Percentiles rank a stretch among this genome's conserved stretches.
Conservation (phyloP, 495 filamentous ascomycete genomes). For the Symbiotaphrina buchneri region DNA sequence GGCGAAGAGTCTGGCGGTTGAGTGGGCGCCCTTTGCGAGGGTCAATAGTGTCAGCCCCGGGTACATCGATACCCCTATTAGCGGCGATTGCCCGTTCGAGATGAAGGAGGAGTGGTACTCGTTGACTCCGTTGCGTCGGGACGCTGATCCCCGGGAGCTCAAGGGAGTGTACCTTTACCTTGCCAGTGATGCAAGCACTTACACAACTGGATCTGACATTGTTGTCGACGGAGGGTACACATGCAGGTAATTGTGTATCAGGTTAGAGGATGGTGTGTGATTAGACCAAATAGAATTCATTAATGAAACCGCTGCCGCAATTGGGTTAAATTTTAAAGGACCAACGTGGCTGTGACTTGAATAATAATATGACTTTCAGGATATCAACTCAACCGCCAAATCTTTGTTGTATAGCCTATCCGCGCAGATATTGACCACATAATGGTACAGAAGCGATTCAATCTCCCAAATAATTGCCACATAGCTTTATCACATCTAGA, state of each 20-base stretch:
- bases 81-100: slow-evolving; percentile 10
- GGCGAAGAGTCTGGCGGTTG: slow-evolving; percentile 11
- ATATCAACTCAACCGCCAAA: too few species aligned
- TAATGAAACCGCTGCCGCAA: too few species aligned
- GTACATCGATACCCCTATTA: slow-evolving; percentile 14
- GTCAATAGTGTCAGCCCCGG: slow-evolving; percentile 10
- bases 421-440: too few species aligned
- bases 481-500: too few species aligned
- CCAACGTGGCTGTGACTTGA: too few species aligned
- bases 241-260: slow-evolving; percentile 5
- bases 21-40: slow-evolving; percentile 15
- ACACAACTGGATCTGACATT: slow-evolving; percentile 63
- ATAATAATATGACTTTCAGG: too few species aligned
- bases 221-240: slow-evolving; percentile 40
- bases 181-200: slow-evolving; percentile 30
- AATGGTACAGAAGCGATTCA: too few species aligned
- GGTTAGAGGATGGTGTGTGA: too few species aligned
- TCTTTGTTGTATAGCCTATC: too few species aligned
- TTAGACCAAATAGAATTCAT: too few species aligned
- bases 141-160: slow-evolving; percentile 15
- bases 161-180: slow-evolving; percentile 8
- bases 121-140: slow-evolving; percentile 12
- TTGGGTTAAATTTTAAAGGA: too few species aligned
- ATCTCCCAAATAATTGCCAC: too few species aligned
- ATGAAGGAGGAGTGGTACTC: slow-evolving; percentile 17